phyloP scores from a whole-genome alignment of 148 eudicot genomes.

The Rhododendron mucronatum region DNA sequence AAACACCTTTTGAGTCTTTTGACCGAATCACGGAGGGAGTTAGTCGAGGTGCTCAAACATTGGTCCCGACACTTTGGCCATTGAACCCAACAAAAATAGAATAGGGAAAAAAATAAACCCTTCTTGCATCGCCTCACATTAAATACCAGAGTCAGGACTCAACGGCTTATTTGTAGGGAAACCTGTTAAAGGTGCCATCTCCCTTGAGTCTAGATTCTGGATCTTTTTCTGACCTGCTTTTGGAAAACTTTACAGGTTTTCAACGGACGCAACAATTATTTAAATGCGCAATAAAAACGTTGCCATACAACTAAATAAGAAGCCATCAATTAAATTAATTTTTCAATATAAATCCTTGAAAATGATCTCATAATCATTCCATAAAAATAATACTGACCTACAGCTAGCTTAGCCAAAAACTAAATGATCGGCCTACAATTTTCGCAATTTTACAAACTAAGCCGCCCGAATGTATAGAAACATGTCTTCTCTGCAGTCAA shows the following conservation, averaged over 20 bases:
- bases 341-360: background rate
- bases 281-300: background rate
- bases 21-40: no score
- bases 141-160: no score
- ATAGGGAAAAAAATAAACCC: no score
- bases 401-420: background rate
- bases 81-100: no score
- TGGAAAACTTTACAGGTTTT: background rate
- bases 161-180: background rate
- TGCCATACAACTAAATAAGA: background rate
- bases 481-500: constrained; percentile 26
- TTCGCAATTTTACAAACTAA: background rate
- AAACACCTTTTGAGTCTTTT: no score
- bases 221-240: background rate
- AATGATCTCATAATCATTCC: background rate
- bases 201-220: background rate
- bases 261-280: background rate
- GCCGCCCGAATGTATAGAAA: background rate
- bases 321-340: background rate
- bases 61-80: no score
- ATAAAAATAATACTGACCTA: background rate
- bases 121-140: no score
- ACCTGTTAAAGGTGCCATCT: background rate
- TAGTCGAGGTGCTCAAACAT: no score
- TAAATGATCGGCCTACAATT: background rate